Base-by-base conservation (phyloP, 2,329 filamentous ascomycete species). In the Colletotrichum tropicicola region DNA sequence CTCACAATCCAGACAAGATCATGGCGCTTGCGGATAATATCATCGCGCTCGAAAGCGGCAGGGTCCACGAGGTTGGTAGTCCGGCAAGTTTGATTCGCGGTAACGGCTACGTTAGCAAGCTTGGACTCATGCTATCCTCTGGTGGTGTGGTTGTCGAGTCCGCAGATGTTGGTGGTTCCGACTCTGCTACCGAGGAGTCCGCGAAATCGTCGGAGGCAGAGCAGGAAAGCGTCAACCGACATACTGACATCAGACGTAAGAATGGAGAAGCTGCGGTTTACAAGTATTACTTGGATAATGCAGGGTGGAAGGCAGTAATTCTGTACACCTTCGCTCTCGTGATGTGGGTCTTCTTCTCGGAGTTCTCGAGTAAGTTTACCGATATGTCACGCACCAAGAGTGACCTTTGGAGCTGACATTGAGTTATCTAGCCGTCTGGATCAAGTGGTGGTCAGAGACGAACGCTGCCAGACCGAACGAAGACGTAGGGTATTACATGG, bases 371-470 rank as follows among this genome's bases (percentile, higher is more conserved):
- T 66, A 63, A 47, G 63, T 51, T 3, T 10, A 23, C 8, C 19
- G 7, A 21, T 3, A n/a, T n/a, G n/a, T n/a, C n/a, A n/a, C 19
- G 10, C 39, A 9, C 5, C 6, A 19, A 5, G 7, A 4, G 10
- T 43, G n/a, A 21, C 7, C 10, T 10, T 10, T 12, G n/a, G 10
- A 10, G n/a, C n/a, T 43, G 19, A 43, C 39, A 7, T 21, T 35
- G 10, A 4, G 5, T 2, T 2, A 13, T 4, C 5, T 15, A 66
- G 63, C 63, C n/a, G 25, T 66, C 3, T 66, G 63, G 63, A 15
- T 66, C 28, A 58, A 63, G 5, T 66, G 51, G 63, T 66, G 63
- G 63, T 62, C 63, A 4, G 63, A 66, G 6, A 8, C 28, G 1
- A 63, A 66, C 5, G 10, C 59, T 0, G 19, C 30, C 2, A 10